Base-by-base conservation (phyloP, 495 filamentous ascomycete genomes). In the Neurospora sp. region DNA sequence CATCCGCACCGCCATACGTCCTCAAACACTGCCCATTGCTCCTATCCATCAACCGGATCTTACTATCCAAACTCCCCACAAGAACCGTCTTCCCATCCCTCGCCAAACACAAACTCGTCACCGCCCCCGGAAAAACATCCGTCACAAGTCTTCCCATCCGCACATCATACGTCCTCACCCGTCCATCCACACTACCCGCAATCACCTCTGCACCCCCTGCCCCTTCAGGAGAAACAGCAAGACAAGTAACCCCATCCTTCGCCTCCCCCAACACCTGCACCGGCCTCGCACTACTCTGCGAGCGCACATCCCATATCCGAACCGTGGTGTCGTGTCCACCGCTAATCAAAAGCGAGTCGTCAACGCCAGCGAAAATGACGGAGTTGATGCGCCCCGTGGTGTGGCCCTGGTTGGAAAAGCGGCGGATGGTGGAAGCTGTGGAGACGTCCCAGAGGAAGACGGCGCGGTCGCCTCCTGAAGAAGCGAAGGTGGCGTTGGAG, bases 361-460 rank as follows among this genome's bases (percentile, higher is more conserved):
- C 91, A 20, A 87, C 86, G 14, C 93, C 94, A 0, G 87, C 93
- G 77, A 97, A 97, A 39, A 85, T 83, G 4, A 95, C 92, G 16
- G 86, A 82, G 80, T 98, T 96, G 41, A 99, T 85, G 37, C 93
- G 83, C 20, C 88, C 87, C 6, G 54, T 66, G 44, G 84, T 85
- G 82, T 96, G 93, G 5, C 91, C 93, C 72, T 82, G 77, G 38
- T 85, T 85, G 39, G 85, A 86, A 85, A 94, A 96, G 39, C 95
- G 86, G 39, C 91, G 86, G 18, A 91, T 78, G 1, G 95, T 97
- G 76, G 84, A 83, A 10, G 91, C 93, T 6, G 91, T 91, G 6
- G 89, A 83, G 0, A 98, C 96, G 83, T 99, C 96, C 96, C 96
- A 99, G 20, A 97, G 87, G 79, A 97, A 97, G 5, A 97, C 93